phyloP scores from a whole-genome alignment of 2,329 filamentous ascomycete species.

The Pezicula carpinea region DNA sequence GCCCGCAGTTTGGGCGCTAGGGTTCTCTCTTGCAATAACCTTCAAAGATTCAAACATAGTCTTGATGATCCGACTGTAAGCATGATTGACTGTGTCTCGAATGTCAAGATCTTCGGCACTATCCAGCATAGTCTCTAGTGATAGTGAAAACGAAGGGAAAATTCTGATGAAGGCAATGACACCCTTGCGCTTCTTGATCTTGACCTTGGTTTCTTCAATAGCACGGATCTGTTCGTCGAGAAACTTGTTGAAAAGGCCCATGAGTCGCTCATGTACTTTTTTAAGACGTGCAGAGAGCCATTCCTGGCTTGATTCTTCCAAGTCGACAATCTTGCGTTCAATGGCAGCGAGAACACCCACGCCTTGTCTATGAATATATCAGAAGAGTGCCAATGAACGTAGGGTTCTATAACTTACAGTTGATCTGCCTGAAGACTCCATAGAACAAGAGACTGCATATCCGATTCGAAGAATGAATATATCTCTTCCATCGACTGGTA shows the following conservation, averaged over 20 bases:
- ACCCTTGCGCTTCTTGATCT: slow-evolving; percentile 97
- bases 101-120: slow-evolving; percentile 59
- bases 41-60: slow-evolving; percentile 97
- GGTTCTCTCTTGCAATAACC: slow-evolving; percentile 78
- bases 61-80: slow-evolving; percentile 84
- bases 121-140: slow-evolving; percentile 78
- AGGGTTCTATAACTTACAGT: slow-evolving; percentile 52
- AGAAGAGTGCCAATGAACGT: slow-evolving; percentile 5
- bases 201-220: slow-evolving; percentile 97
- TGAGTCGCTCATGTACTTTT: slow-evolving; percentile 70
- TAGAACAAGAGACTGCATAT: slow-evolving; percentile 74
- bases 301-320: slow-evolving; percentile 89
- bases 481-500: slow-evolving; percentile 86
- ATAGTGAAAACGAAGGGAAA: slow-evolving; percentile 80
- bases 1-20: slow-evolving; percentile 39
- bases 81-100: slow-evolving; percentile 74
- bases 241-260: slow-evolving; percentile 77
- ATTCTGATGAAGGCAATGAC: slow-evolving; percentile 93
- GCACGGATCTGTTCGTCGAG: slow-evolving; percentile 92
- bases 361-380: slow-evolving; percentile 60
- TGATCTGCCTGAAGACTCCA: slow-evolving; percentile 80
- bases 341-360: slow-evolving; percentile 79
- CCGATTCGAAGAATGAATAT: slow-evolving; percentile 74
- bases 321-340: slow-evolving; percentile 71
- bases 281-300: slow-evolving; percentile 77